Conservation (phyloP, 1,139 yeast genomes). For the Sugiyamaella castrensis region DNA sequence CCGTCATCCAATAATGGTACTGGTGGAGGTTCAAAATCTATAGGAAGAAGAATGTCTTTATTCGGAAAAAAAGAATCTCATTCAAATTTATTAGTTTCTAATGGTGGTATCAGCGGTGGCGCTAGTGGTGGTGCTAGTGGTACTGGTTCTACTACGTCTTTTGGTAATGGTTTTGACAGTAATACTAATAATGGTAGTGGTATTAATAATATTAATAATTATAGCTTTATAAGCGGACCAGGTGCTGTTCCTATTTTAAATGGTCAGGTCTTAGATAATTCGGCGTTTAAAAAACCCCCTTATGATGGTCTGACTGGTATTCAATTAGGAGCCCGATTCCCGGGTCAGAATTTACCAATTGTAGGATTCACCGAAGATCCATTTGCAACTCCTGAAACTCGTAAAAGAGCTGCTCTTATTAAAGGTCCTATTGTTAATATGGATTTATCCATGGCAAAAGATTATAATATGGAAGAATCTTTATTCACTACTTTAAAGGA, state of each 20-base stretch:
- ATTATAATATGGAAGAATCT: conserved; percentile 51
- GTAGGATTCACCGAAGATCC: conserved; percentile 51
- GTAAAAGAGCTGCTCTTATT: conserved; percentile 75
- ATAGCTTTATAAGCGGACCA: not conserved
- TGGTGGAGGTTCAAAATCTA: conserved; percentile 7
- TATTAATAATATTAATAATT: not conserved
- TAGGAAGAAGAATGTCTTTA: conserved; percentile 24
- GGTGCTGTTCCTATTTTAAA: conserved; percentile 1
- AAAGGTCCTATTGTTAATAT: conserved; percentile 83
- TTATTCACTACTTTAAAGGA: conserved; percentile 78
- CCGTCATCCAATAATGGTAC: conserved; percentile 8
- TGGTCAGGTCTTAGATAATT: conserved; percentile 13
- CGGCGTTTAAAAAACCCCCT: conserved; percentile 16
- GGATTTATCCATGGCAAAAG: conserved; percentile 56
- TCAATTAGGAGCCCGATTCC: conserved; percentile 34
- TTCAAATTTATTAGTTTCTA: conserved; percentile 5
- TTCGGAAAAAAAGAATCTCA: conserved; percentile 24
- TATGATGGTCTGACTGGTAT: conserved; percentile 32
- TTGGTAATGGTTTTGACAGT: too few species aligned
- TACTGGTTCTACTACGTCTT: not conserved
- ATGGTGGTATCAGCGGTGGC: not conserved
- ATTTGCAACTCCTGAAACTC: conserved; percentile 63
- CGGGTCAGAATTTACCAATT: conserved; percentile 43
- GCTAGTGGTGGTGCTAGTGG: not conserved
- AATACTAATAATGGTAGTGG: too few species aligned